Percentiles rank a stretch among this genome's conserved stretches.
These are phyloP conservation scores for Adansonia digitata DNA, from an alignment of 345 rosid genomes.

Conservation along the genomic window DNA sequence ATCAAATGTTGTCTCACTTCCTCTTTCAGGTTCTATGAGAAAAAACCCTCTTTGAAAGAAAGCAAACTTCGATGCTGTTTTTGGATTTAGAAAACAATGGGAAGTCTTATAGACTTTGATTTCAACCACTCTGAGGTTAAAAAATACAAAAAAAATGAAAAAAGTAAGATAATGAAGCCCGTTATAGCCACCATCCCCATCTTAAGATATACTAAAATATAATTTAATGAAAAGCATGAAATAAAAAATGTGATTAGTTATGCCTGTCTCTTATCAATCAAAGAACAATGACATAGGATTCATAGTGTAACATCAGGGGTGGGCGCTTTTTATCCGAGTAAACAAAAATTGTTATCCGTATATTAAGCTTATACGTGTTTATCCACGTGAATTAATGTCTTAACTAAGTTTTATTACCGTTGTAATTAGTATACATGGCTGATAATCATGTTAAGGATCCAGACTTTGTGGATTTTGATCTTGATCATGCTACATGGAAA, in stretches of 20 bases:
- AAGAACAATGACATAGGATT: not conserved
- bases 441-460: not conserved
- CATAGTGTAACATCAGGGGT: not conserved
- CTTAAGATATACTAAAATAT: not conserved
- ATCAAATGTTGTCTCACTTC: not conserved
- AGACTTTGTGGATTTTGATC: not conserved
- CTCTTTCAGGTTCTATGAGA: not conserved
- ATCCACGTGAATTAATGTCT: not conserved
- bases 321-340: not conserved
- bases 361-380: not conserved
- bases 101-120: constrained; percentile 14
- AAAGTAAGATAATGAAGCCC: constrained; percentile 1
- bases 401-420: not conserved
- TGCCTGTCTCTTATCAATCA: not conserved
- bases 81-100: not conserved
- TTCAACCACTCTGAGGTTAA: not conserved
- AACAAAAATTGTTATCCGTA: not conserved
- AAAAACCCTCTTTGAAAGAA: not conserved
- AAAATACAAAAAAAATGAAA: not conserved
- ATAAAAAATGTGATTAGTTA: not conserved
- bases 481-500: not conserved
- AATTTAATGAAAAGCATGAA: not conserved
- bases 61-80: not conserved
- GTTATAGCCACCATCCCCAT: constrained; percentile 2
- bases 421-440: not conserved